These are phyloP conservation scores for Blastomyces parvus DNA, from an alignment of 2,329 filamentous ascomycete species.

Conservation along the genomic window DNA sequence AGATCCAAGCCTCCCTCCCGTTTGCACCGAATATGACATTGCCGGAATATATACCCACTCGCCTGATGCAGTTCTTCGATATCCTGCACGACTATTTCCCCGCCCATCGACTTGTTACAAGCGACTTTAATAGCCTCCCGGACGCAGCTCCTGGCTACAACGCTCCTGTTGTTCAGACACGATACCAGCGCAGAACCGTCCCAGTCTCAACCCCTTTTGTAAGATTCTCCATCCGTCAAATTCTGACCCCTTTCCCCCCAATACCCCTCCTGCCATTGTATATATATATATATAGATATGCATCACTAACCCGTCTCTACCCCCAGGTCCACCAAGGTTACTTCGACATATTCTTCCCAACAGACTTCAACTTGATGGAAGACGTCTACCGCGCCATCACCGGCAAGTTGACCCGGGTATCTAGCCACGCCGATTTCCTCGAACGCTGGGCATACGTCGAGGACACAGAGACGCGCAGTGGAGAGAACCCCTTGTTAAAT, in stretches of 20 bases:
- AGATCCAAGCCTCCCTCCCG: constrained; percentile 55
- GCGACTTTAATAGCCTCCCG: constrained; percentile 81
- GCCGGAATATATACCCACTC: constrained; percentile 89
- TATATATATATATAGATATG: neutral
- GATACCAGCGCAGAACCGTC: constrained; percentile 77
- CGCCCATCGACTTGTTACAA: constrained; percentile 74
- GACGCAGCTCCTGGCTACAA: constrained; percentile 77
- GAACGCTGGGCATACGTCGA: constrained; percentile 79
- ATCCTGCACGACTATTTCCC: constrained; percentile 83
- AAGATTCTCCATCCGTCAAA: constrained; percentile 31
- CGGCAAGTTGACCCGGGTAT: constrained; percentile 76
- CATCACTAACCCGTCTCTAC: constrained; percentile 1
- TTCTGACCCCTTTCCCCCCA: constrained; percentile 4
- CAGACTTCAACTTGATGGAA: constrained; percentile 84
- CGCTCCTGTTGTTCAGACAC: constrained; percentile 90
- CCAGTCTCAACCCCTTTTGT: constrained; percentile 85
- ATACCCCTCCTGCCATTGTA: constrained; percentile 1
- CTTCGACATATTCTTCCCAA: constrained; percentile 98
- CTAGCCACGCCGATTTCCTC: constrained; percentile 86
- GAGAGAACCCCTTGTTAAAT: constrained; percentile 82
- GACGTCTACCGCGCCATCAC: constrained; percentile 88
- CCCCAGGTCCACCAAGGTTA: constrained; percentile 91
- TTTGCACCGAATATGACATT: constrained; percentile 65
- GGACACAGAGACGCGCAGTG: constrained; percentile 77
- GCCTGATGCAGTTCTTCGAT: constrained; percentile 94